A percentile compares a stretch with the other conserved stretches of the same genome.
Evolutionary conservation across 495 filamentous ascomycete species (phyloP).

Genomic region (Rusavskia elegans): DNA sequence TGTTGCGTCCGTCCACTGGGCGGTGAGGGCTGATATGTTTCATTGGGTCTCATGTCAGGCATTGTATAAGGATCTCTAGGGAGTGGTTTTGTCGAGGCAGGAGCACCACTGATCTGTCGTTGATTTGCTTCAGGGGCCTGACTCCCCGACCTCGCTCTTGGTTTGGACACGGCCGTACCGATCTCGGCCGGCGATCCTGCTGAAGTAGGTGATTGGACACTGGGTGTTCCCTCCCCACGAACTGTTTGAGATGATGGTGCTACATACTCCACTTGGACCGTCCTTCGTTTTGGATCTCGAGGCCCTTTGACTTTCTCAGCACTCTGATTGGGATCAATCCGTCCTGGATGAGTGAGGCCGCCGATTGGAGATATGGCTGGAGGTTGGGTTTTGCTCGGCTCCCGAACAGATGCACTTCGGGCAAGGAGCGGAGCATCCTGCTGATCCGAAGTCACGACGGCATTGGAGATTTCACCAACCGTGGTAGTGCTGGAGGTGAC

Average conservation of each 20-base stretch:
- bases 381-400: slow-evolving; percentile 56
- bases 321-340: slow-evolving; percentile 52
- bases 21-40: slow-evolving; percentile 7
- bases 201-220: slow-evolving; percentile 6
- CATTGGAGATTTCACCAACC: slow-evolving; percentile 67
- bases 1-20: slow-evolving; percentile 22
- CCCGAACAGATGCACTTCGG: slow-evolving; percentile 82
- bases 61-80: slow-evolving; percentile 31
- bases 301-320: slow-evolving; percentile 44
- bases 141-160: slow-evolving; percentile 33
- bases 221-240: slow-evolving; percentile 36
- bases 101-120: slow-evolving; percentile 15
- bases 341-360: slow-evolving; percentile 58
- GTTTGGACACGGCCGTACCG: slow-evolving; percentile 13
- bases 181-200: slow-evolving; percentile 6
- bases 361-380: slow-evolving; percentile 41
- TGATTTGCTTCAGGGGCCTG: slow-evolving; percentile 29
- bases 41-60: slow-evolving; percentile 21
- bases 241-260: slow-evolving; percentile 70
- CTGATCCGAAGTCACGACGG: slow-evolving; percentile 55
- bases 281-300: slow-evolving; percentile 78
- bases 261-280: slow-evolving; percentile 97
- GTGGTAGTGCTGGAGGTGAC: slow-evolving; percentile 92
- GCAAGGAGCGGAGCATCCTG: slow-evolving; percentile 50
- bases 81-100: slow-evolving; percentile 34